Evolutionary conservation across 768 basidiomycete species (phyloP), one percentile per base, ranked within the genome.

Genomic region (Tubosaeta brunneosetosa): DNA sequence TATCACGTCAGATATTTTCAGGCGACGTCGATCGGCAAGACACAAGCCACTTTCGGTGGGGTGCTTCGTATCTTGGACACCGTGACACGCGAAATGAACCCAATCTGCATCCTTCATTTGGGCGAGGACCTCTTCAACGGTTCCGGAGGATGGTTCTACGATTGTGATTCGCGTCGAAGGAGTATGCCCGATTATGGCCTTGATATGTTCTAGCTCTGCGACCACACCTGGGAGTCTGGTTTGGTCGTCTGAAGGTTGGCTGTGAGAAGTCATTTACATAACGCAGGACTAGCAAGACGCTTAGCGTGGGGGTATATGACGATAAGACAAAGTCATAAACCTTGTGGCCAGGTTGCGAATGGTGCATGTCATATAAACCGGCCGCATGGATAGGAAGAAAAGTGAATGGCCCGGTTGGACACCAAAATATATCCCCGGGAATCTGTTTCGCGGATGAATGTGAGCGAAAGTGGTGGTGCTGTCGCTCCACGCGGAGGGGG

Each of bases 61-160:
- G 8, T 62, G 47, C 14, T 27, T n/a, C 1, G 33, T 6, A 32
- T 63, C 55, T 41, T 66, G 66, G 13, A 47, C 29, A 0, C 66
- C 71, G 27, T 72, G 71, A 31, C 69, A 69, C 22, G 65, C 63
- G 27, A 72, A 58, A 50, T 71, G 71, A 10, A 46, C 47, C 55
- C 52, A 51, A 9, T 54, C 26, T 1, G 47, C 25, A 0, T 51
- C 44, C 52, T 56, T 56, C 37, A 56, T 46, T 25, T 44, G 31
- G 6, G 1, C 8, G 7, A 50, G 44, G 1, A 58, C 55, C 13
- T 58, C 48, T 8, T 50, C 52, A 6, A 44, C 29, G 2, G 42
- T 53, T n/a, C 29, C 47, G 6, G 22, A 3, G 6, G 36, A 29
- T 9, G 42, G 17, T 29, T 51, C 46, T 2, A 41, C 2, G 11